phyloP scores from a whole-genome alignment of 768 basidiomycete genomes.

The Trametes meyenii region DNA sequence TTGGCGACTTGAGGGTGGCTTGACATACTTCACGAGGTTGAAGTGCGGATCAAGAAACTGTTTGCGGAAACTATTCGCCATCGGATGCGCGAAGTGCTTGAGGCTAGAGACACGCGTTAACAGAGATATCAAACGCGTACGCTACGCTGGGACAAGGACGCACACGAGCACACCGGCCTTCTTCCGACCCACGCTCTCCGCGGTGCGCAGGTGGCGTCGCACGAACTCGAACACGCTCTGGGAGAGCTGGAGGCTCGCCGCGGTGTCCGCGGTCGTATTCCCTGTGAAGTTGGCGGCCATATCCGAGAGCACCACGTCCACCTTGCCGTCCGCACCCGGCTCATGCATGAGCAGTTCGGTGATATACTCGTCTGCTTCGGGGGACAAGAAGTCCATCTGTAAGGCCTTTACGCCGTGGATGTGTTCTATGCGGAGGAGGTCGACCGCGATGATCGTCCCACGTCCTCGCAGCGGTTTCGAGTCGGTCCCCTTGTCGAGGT shows the following conservation, averaged over 20 bases:
- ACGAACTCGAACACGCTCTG: conserved; percentile 74
- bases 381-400: conserved; percentile 77
- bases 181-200: conserved; percentile 44
- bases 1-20: conserved; percentile 79
- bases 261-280: conserved; percentile 63
- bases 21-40: conserved; percentile 64
- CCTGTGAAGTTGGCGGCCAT: conserved; percentile 89
- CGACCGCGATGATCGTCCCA: conserved; percentile 73
- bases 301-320: conserved; percentile 85
- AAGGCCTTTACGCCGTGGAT: conserved; percentile 76
- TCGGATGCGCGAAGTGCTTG: conserved; percentile 84
- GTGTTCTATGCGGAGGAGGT: conserved; percentile 71
- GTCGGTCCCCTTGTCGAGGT: conserved; percentile 2
- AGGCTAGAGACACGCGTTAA: conserved; percentile 50
- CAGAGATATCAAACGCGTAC: background rate
- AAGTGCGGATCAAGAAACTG: conserved; percentile 66
- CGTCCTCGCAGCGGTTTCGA: conserved; percentile 31
- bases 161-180: conserved; percentile 63
- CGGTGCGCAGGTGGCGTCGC: conserved; percentile 51
- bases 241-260: conserved; percentile 73
- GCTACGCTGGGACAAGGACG: conserved; percentile 26
- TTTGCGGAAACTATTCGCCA: conserved; percentile 64
- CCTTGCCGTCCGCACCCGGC: conserved; percentile 45
- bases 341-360: conserved; percentile 38
- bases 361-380: conserved; percentile 50